Evolutionary conservation across 495 filamentous ascomycete species (phyloP), one percentile per base, ranked within the genome.

Genomic region (Penicillium lagena): DNA sequence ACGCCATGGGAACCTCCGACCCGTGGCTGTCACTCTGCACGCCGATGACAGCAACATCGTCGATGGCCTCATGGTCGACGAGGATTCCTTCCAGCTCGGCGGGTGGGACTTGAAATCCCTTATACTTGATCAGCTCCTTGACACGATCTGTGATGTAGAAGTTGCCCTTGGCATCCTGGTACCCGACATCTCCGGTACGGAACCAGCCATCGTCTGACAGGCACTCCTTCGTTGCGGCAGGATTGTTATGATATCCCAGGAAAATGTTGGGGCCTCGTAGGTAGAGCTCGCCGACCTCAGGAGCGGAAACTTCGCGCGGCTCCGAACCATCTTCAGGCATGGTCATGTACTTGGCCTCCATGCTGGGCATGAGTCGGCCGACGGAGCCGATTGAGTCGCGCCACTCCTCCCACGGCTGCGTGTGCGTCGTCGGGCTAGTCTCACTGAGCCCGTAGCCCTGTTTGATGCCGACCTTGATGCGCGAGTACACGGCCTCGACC

Each of bases 381-480:
- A 91, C 89, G 7, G 84, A 82, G 22, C 93, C 93, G 53, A 94
- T 81, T 30, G 73, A 76, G 12, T 71, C 78, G 39, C 75, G 70
- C 93, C 93, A 97, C 35, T 86, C 80, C 34, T 81, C 77, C 79
- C 90, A 85, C 9, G 70, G 73, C 63, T 90, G 79, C 9, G 78
- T 73, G 14, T 70, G 66, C 0, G 63, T 67, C 12, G 68, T 70
- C 2, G 82, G 82, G 40, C 79, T 83, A 12, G 82, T 85, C 60
- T 86, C 82, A 5, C 86, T 90, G 70, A 91, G 86, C n/a, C 89
- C 89, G 73, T 89, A 95, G 1, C 86, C 89, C 55, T 95, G 89
- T 50, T 83, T 87, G 29, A 93, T 75, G 35, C 83, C 83, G 34
- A 94, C 69, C 37, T 80, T 79, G 40, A 93, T 74, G 10, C 90